Evolutionary conservation across 106 monocot species (phyloP), one percentile per base, ranked within the genome.

Genomic region (Dendrobium officinale): DNA sequence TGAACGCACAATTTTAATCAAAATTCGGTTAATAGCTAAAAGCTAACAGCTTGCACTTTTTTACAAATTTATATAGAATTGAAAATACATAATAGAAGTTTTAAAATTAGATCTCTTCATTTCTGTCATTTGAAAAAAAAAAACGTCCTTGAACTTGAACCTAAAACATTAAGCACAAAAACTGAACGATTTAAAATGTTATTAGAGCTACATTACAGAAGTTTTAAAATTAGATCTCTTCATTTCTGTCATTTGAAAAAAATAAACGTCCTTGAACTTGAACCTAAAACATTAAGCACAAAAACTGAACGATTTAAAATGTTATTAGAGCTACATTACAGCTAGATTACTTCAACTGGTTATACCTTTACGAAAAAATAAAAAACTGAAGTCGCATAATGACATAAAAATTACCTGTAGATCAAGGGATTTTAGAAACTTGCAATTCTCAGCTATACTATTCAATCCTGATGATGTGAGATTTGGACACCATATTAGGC

Each of bases 401-500:
- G 2, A 5, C 15, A 70, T 31, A 70, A 80, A 42, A 55, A 48
- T 67, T 67, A 95, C 95, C 93, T 95, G 93, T 73, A 95, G 19
- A 58, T 93, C 95, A 82, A 95, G 85, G 49, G 87, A 91, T 82
- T 77, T 91, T 80, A 95, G 84, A 41, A 40, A 72, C 67, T 74
- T 87, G 88, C 99, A 99, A 43, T 85, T 88, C 67, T 90, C 80
- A n/a, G 99, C 89, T 61, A 99, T 82, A 29, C 86, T 95, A 80
- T 78, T 80, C 78, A 99, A 84, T 9, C 95, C 99, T 5, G 58
- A 37, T 67, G 86, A 88, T 42, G 99, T 88, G 79, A 95, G 77
- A 70, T 85, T 84, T 49, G 93, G 88, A 84, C 99, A 99, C 95
- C 99, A 95, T 1, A 89, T 86, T 66, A 99, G 81, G 80, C 91